Percentiles rank a stretch among this genome's conserved stretches.
Conservation (phyloP, 2,329 filamentous ascomycete species). For the Mollisia scopiformis region DNA sequence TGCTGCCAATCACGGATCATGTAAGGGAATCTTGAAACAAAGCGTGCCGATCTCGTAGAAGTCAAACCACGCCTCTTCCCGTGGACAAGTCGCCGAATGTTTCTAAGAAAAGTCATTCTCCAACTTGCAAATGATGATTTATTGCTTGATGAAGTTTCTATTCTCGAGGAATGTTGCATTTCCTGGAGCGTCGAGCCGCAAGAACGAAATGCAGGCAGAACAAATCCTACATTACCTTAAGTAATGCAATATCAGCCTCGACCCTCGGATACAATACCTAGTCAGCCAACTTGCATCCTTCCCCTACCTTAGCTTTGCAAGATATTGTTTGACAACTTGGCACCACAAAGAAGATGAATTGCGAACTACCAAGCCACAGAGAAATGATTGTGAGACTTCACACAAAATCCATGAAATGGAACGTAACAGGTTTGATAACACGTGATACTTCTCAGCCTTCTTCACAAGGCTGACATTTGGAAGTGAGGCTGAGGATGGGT, state of each 20-base stretch:
- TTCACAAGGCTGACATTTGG: not conserved
- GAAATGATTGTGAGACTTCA: too few species aligned
- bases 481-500: not conserved
- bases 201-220: not conserved
- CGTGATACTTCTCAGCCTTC: slow-evolving; percentile 1
- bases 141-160: not conserved
- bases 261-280: too few species aligned
- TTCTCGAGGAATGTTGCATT: not conserved
- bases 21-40: slow-evolving; percentile 3
- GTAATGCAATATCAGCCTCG: not conserved
- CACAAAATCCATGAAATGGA: too few species aligned
- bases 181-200: too few species aligned
- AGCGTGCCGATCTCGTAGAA: not conserved
- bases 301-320: not conserved
- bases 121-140: not conserved
- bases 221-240: not conserved
- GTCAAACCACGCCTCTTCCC: not conserved
- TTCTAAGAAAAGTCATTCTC: not conserved
- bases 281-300: not conserved
- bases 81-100: not conserved
- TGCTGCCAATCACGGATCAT: not conserved
- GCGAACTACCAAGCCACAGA: too few species aligned
- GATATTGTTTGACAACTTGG: not conserved
- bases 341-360: too few species aligned
- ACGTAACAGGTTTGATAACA: not conserved